Conservation (phyloP, 768 basidiomycete genomes). For the Mycena belliarum region DNA sequence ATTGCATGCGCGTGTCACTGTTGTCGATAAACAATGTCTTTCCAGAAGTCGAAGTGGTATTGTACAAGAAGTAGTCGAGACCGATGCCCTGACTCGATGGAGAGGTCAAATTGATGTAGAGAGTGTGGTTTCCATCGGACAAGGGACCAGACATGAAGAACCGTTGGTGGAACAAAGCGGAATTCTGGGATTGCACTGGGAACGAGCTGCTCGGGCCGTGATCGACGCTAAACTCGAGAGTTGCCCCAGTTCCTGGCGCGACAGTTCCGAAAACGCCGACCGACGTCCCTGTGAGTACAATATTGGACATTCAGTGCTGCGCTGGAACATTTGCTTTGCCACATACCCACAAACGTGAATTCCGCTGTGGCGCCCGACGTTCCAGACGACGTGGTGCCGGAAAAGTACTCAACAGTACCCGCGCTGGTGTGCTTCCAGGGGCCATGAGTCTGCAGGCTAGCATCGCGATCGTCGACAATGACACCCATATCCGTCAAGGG, state of each 20-base stretch:
- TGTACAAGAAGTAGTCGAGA: not conserved
- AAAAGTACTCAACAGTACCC: not conserved
- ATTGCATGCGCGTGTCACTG: not conserved
- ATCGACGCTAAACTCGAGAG: not conserved
- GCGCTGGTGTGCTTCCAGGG: no score
- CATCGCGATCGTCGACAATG: not conserved
- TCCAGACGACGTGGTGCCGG: not conserved
- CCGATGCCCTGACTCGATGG: not conserved
- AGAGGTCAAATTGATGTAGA: not conserved
- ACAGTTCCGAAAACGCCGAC: not conserved
- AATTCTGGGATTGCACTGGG: not conserved
- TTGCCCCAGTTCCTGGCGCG: not conserved
- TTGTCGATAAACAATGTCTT: not conserved
- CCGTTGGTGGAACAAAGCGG: not conserved
- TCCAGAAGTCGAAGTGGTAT: not conserved
- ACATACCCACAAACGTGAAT: conserved; percentile 3
- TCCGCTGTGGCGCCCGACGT: not conserved
- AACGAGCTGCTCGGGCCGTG: not conserved
- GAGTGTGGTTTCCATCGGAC: not conserved
- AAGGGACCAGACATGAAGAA: not conserved
- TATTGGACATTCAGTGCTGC: not conserved
- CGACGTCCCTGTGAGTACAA: not conserved
- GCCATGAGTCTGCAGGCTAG: not conserved
- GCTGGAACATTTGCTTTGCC: not conserved
- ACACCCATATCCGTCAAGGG: no score